A percentile compares a stretch with the other conserved stretches of the same genome.
These are phyloP conservation scores for Leavenworthia alabamica DNA, from an alignment of 345 rosid genomes.

Conservation along the genomic window DNA sequence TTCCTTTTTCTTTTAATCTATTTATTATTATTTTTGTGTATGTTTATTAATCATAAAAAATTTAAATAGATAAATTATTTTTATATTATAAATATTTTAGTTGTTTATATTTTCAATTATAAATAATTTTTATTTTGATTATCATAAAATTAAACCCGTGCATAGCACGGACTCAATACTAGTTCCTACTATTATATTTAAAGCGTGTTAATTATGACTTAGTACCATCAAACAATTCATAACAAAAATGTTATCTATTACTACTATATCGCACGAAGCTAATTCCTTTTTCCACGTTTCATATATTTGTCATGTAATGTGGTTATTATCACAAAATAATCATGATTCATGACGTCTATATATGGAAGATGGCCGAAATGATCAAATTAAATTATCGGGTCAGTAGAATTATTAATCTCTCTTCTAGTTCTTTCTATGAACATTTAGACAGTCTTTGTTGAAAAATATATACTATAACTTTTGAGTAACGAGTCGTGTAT, in stretches of 20 bases:
- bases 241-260: not conserved
- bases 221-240: not conserved
- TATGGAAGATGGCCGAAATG: slow-evolving; percentile 5
- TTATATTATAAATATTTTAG: too few relatives aligned
- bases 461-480: not conserved
- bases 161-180: too few relatives aligned
- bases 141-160: too few relatives aligned
- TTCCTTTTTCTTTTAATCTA: too few relatives aligned
- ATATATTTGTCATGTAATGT: too few relatives aligned
- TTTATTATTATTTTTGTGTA: too few relatives aligned
- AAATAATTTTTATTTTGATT: too few relatives aligned
- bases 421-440: not conserved
- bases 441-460: not conserved
- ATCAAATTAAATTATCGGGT: slow-evolving; percentile 10
- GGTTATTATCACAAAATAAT: not conserved
- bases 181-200: not conserved
- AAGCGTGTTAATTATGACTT: not conserved
- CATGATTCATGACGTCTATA: slow-evolving; percentile 21
- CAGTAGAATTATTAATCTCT: slow-evolving; percentile 11
- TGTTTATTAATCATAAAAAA: too few relatives aligned
- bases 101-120: too few relatives aligned
- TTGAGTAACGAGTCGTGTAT: slow-evolving; percentile 10
- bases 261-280: not conserved
- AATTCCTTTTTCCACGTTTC: not conserved
- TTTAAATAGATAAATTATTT: too few relatives aligned